Percentiles rank a stretch among this genome's conserved stretches.
phyloP scores from a whole-genome alignment of 1,284 basidiomycete species.

The Fereydounia khargensis region DNA sequence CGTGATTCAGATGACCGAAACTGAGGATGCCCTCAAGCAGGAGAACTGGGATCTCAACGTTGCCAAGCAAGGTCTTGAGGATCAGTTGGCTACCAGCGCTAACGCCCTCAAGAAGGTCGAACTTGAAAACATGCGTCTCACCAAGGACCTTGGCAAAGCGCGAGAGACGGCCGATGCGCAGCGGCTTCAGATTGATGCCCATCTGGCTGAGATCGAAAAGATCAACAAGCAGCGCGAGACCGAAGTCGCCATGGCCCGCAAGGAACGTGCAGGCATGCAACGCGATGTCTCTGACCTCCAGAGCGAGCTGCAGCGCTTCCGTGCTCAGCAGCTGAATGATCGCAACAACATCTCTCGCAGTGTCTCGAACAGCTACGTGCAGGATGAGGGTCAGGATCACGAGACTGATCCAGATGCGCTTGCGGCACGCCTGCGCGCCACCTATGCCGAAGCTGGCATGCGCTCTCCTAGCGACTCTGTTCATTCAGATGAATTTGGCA shows the following conservation, averaged over 20 bases:
- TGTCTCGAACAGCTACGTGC: constrained; percentile 39
- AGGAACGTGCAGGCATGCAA: constrained; percentile 78
- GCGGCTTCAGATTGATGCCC: constrained; percentile 80
- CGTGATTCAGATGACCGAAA: constrained; percentile 42
- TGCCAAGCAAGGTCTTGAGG: constrained; percentile 78
- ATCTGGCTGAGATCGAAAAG: constrained; percentile 68
- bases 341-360: constrained; percentile 16
- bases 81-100: constrained; percentile 70
- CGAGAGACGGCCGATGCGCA: constrained; percentile 78
- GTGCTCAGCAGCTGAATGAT: constrained; percentile 26
- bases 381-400: constrained; percentile 14
- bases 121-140: constrained; percentile 76
- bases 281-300: constrained; percentile 90
- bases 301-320: constrained; percentile 63
- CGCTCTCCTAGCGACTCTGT: constrained; percentile 28
- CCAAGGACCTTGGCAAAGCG: constrained; percentile 70
- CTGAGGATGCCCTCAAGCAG: constrained; percentile 75
- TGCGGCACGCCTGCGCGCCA: constrained; percentile 13
- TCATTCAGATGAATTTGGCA: constrained; percentile 27
- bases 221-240: constrained; percentile 86
- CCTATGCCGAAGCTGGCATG: constrained; percentile 17
- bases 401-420: constrained; percentile 8
- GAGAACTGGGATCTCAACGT: constrained; percentile 99
- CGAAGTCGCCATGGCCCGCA: constrained; percentile 83
- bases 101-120: constrained; percentile 71